phyloP scores from a whole-genome alignment of 148 eudicot species.

The Heliamphora exappendiculata region DNA sequence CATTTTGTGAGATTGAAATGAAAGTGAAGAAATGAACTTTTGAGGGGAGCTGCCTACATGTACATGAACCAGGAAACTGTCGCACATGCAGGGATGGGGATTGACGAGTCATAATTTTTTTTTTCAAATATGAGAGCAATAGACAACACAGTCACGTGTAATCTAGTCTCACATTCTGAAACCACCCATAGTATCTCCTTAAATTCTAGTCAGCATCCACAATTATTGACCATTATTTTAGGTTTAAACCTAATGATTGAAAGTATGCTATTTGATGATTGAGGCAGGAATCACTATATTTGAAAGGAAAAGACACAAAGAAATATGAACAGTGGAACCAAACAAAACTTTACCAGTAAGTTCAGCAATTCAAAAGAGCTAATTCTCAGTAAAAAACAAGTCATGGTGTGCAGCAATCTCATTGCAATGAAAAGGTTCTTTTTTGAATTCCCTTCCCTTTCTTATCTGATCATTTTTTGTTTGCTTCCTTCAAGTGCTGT shows the following conservation, averaged over 20 bases:
- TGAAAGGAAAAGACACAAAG: background rate
- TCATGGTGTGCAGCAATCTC: too few species aligned
- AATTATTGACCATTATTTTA: background rate
- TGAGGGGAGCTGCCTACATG: background rate
- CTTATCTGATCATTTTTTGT: background rate
- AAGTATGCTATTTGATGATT: background rate
- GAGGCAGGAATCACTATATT: background rate
- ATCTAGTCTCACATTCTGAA: too few species aligned
- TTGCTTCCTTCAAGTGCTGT: background rate
- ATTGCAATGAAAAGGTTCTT: too few species aligned
- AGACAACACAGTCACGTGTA: background rate
- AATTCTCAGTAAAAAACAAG: too few species aligned
- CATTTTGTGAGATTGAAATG: background rate
- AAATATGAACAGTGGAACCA: background rate
- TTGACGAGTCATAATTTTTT: background rate
- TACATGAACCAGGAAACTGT: background rate
- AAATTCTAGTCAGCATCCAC: background rate
- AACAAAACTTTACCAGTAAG: background rate
- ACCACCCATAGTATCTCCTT: too few species aligned
- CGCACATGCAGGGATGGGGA: background rate
- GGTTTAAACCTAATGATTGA: background rate
- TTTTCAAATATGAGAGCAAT: background rate
- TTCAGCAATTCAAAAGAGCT: too few species aligned
- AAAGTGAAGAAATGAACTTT: background rate
- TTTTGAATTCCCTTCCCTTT: background rate